Percentiles rank a stretch among this genome's conserved stretches.
phyloP scores from a whole-genome alignment of 1,139 yeast genomes.

The Geotrichum candidum region DNA sequence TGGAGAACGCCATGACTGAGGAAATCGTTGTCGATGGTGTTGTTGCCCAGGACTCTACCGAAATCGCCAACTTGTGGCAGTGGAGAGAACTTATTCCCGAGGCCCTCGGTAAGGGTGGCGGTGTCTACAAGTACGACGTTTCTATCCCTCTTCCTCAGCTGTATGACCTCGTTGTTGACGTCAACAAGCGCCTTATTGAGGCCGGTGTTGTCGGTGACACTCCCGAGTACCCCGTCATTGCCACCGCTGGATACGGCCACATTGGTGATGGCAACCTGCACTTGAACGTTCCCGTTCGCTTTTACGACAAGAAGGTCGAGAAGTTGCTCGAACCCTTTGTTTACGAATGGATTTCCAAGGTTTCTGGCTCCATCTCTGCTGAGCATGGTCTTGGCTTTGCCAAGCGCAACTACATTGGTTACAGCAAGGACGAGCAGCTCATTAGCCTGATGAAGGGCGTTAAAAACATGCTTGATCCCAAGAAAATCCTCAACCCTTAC shows the following conservation, averaged over 20 bases:
- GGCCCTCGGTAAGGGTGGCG: conserved; percentile 78
- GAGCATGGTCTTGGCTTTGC: conserved; percentile 98
- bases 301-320: conserved; percentile 72
- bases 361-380: conserved; percentile 85
- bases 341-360: conserved; percentile 77
- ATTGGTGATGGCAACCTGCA: conserved; percentile 95
- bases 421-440: conserved; percentile 68
- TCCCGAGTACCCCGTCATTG: conserved; percentile 70
- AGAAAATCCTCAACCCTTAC: conserved; percentile 86
- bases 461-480: conserved; percentile 81
- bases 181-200: conserved; percentile 50
- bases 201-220: conserved; percentile 59
- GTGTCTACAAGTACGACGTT: conserved; percentile 95
- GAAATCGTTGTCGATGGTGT: conserved; percentile 86
- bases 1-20: conserved; percentile 78
- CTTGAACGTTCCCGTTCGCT: conserved; percentile 83
- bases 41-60: conserved; percentile 88
- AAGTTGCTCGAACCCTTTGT: conserved; percentile 82
- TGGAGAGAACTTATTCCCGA: conserved; percentile 96
- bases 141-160: conserved; percentile 76
- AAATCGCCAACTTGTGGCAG: conserved; percentile 74
- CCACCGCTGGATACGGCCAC: conserved; percentile 92
- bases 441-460: conserved; percentile 67
- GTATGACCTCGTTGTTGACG: conserved; percentile 75
- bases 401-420: conserved; percentile 80